phyloP scores from a whole-genome alignment of 2,329 filamentous ascomycete genomes.

The Colletotrichum karsti region DNA sequence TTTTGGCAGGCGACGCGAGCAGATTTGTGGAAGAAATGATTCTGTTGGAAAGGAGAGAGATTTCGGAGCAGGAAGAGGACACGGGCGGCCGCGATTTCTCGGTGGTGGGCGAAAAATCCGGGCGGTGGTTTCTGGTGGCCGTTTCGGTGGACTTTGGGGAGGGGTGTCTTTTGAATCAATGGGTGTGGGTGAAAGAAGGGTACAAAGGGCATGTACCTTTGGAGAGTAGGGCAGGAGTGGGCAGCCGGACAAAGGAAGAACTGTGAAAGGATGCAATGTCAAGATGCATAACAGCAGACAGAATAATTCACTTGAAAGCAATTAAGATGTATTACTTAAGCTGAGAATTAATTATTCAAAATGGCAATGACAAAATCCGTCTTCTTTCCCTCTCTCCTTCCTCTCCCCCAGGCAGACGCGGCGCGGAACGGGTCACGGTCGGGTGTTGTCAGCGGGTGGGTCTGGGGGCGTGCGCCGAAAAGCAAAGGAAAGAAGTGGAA shows the following conservation, averaged over 20 bases:
- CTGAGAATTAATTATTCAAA: too few species aligned
- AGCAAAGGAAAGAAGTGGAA: not conserved
- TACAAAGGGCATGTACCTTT: not conserved
- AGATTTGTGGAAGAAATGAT: not conserved
- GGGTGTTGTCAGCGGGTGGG: not conserved
- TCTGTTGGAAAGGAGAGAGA: not conserved
- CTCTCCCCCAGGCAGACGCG: not conserved
- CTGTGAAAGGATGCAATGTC: not conserved
- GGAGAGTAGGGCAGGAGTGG: not conserved
- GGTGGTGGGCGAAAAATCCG: constrained; percentile 28
- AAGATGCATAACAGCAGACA: not conserved
- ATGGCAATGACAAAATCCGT: too few species aligned
- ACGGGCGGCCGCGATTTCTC: constrained; percentile 28
- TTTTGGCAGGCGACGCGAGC: not conserved
- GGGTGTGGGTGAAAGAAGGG: not conserved
- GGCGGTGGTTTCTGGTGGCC: constrained; percentile 20
- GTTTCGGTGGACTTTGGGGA: not conserved
- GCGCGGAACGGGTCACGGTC: not conserved
- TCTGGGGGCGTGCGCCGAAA: not conserved
- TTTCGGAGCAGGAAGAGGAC: constrained; percentile 11
- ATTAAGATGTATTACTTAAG: too few species aligned
- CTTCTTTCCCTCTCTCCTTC: too few species aligned
- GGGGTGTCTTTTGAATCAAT: not conserved
- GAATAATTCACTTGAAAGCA: too few species aligned
- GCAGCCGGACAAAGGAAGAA: not conserved